Base-by-base conservation (phyloP, 331 rosid species). In the Erythrophleum ivorense region DNA sequence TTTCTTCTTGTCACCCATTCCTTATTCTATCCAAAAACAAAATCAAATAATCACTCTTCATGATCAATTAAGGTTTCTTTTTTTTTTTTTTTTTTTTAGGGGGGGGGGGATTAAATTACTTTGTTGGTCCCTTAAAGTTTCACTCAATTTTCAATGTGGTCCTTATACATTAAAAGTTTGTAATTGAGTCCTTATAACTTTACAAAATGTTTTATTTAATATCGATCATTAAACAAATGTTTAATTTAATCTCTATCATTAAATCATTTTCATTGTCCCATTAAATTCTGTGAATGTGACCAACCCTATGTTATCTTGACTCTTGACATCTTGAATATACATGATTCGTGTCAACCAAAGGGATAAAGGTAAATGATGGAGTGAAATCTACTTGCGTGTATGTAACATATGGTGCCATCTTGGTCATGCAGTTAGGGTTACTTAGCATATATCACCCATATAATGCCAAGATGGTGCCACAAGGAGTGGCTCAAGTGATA, bases 1-100 rank as follows among this genome's bases (percentile, higher is more conserved):
- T 89, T 93, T 94, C 89, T 95, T 96, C 89, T 88, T 88, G 85
- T 92, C 90, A 49, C 98, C 99, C 99, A 93, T 96, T 74, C 86
- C 84, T 82, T 69, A 86, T 74, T 50, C 84, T 81, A 70, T 48
- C 46, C 65, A 65, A 50, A 16, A 24, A 66, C 50, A 73, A 52
- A 50, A 34, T 1, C 74, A 43, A 77, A 55, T 0, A 24, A 60
- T 9, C 72, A 16, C 31, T 34, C 71, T 29, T 36, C 45, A 74
- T 59, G 43, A 60, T 52, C 58, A 58, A 14, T 29, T 16, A 11
- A 45, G 34, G 7, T n/a, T 41, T 9, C 55, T 10, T 43, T 19
- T 69, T 13, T 12, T n/a, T 21, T 13, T 69, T n/a, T n/a, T n/a
- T n/a, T n/a, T n/a, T n/a, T n/a, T n/a, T n/a, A n/a, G n/a, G 29